Evolutionary conservation across 1,284 basidiomycete species (phyloP).

Genomic region (Apiotrichum laibachii): DNA sequence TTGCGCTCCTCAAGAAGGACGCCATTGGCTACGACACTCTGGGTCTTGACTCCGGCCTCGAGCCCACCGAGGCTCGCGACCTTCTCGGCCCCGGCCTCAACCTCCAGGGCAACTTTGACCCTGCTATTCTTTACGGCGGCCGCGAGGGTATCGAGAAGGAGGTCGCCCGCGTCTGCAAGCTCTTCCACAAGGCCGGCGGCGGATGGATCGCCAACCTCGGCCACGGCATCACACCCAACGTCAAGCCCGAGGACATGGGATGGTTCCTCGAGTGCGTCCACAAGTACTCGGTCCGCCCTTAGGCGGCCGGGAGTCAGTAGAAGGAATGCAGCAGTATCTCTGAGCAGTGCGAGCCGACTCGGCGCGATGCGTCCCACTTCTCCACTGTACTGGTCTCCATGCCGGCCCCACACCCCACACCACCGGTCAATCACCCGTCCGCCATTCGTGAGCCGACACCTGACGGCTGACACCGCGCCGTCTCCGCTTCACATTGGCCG

Average conservation of each 20-base stretch:
- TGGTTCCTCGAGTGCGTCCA: slow-evolving; percentile 90
- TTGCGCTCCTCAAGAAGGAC: slow-evolving; percentile 41
- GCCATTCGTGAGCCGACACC: too few relatives aligned
- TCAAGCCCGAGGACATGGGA: slow-evolving; percentile 81
- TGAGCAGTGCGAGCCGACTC: too few relatives aligned
- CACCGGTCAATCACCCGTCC: too few relatives aligned
- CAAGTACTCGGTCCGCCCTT: slow-evolving; percentile 58
- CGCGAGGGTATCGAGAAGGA: slow-evolving; percentile 80
- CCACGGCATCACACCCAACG: slow-evolving; percentile 95
- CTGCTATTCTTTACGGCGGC: slow-evolving; percentile 81
- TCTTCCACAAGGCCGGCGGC: slow-evolving; percentile 60
- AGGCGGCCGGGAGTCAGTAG: background rate
- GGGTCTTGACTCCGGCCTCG: slow-evolving; percentile 83
- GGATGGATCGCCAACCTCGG: slow-evolving; percentile 96
- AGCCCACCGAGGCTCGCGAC: slow-evolving; percentile 65
- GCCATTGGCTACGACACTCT: slow-evolving; percentile 76
- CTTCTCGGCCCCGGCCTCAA: slow-evolving; percentile 62
- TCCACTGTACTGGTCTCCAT: too few relatives aligned
- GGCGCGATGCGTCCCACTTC: too few relatives aligned
- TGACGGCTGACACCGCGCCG: too few relatives aligned
- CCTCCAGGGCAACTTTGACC: slow-evolving; percentile 95
- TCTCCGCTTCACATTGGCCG: too few relatives aligned
- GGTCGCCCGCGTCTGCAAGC: slow-evolving; percentile 76
- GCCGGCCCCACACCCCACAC: too few relatives aligned
- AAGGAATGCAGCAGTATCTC: background rate